phyloP scores from a whole-genome alignment of 176 grass and related monocot genomes.

The Eremochloa ophiuroides region DNA sequence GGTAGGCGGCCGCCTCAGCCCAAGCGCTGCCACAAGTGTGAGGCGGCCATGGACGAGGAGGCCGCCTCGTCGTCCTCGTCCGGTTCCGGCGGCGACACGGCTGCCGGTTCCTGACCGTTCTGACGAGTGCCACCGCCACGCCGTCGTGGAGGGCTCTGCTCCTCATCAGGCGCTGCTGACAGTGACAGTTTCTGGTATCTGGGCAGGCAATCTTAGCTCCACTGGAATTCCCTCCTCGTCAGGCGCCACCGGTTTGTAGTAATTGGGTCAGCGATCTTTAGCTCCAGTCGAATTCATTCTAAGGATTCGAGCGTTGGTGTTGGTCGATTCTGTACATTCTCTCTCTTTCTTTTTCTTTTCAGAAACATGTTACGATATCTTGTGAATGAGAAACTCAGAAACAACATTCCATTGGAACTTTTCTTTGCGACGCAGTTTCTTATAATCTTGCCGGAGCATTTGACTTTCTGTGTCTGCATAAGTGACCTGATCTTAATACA shows the following conservation, averaged over 20 bases:
- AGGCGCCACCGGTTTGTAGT: neutral
- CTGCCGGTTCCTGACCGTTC: conserved; percentile 23
- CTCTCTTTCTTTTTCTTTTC: neutral
- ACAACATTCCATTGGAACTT: neutral
- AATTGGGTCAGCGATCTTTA: neutral
- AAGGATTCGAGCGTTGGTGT: neutral
- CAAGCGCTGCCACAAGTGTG: conserved; percentile 43
- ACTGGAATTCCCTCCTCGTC: neutral
- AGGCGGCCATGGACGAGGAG: neutral
- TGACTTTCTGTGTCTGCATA: too few relatives aligned
- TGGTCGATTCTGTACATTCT: conserved; percentile 14
- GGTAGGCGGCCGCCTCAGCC: neutral
- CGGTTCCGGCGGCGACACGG: conserved; percentile 1
- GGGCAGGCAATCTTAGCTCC: neutral
- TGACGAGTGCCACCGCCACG: neutral
- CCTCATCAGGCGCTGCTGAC: too few relatives aligned
- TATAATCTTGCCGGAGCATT: neutral
- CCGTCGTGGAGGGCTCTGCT: neutral
- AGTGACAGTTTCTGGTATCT: neutral
- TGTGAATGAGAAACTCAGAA: neutral
- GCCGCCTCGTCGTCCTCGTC: conserved; percentile 25
- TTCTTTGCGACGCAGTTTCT: neutral
- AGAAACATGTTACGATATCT: neutral
- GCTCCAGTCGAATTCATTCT: neutral
- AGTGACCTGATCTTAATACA: neutral